Base-by-base conservation (phyloP, 2,329 filamentous ascomycete genomes). In the Coniochaeta sp. region DNA sequence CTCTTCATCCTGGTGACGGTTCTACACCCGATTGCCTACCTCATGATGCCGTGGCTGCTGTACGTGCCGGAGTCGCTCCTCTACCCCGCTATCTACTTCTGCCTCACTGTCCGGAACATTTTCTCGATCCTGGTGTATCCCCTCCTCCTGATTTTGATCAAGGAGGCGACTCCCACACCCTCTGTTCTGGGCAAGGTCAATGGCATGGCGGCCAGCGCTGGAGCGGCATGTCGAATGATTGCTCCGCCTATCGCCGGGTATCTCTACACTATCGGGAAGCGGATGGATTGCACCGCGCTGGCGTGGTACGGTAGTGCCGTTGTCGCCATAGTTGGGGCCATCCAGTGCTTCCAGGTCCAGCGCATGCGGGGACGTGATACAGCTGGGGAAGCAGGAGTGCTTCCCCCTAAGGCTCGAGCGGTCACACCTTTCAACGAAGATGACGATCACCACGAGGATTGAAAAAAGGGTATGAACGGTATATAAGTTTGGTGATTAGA, bases 81-180 rank as follows among this genome's bases (percentile, higher is more conserved):
- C 17, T 82, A 79, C 64, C 73, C 81, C 0, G 83, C 80, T 58
- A 85, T 89, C 62, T 89, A 88, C 69, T 61, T 73, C 58, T 83
- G 80, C 66, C 73, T 87, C 60, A 72, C 80, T 0, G 69, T 88
- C 43, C 81, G 85, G 59, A 88, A 87, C 66, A 67, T 87, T 16
- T 75, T 87, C 40, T 82, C 81, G 54, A 88, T 88, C 66, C 77
- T 86, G 59, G 76, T 87, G n/a, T 89, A 87, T 67, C 86, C 86
- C 2, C 76, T 88, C 6, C 78, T 89, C 40, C 76, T 89, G 52
- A 89, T 89, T 65, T 76, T 88, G 34, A 82, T 89, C 76, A 89
- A 89, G 72, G 83, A 88, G 67, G 83, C 84, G 1, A 86, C 84
- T 0, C 84, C 85, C 1, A 79, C 76, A 34, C 73, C 77, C 7